phyloP scores from a whole-genome alignment of 345 rosid genomes.

The Psidium guajava region DNA sequence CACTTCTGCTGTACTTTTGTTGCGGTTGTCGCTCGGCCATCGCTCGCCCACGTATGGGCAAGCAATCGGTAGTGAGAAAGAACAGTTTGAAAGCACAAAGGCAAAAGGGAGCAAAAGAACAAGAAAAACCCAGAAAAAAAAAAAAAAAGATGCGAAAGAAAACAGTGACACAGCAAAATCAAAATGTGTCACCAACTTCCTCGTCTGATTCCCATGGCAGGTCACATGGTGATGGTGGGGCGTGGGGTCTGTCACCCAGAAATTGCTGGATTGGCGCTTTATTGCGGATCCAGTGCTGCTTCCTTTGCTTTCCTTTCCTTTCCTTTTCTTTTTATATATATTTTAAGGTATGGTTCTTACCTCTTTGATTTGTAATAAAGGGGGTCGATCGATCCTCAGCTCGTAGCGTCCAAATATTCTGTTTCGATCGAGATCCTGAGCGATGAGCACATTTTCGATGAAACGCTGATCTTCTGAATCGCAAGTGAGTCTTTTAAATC shows the following conservation, averaged over 20 bases:
- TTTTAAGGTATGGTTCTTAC: not conserved
- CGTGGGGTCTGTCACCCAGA: not conserved
- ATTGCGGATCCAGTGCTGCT: not conserved
- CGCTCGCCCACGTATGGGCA: not conserved
- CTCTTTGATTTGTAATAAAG: not conserved
- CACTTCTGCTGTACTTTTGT: not conserved
- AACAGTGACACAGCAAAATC: not conserved
- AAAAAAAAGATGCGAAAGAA: not conserved
- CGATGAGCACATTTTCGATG: not conserved
- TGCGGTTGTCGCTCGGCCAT: not conserved
- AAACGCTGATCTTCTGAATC: not conserved
- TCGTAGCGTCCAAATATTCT: not conserved
- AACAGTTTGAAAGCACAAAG: not conserved
- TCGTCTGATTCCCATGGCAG: not conserved
- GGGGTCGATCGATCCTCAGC: not conserved
- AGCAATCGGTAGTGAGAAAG: not conserved
- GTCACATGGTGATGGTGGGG: not conserved
- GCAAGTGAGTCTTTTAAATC: not conserved
- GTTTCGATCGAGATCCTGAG: accelerated
- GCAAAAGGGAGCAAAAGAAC: not conserved
- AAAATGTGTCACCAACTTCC: not conserved
- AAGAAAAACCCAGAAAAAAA: too few relatives aligned
- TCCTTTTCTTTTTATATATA: not conserved
- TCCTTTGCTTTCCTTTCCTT: not conserved
- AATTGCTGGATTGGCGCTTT: not conserved